Evolutionary conservation across 345 rosid species (phyloP), one percentile per base, ranked within the genome.

Genomic region (Gynandropsis gynandra): DNA sequence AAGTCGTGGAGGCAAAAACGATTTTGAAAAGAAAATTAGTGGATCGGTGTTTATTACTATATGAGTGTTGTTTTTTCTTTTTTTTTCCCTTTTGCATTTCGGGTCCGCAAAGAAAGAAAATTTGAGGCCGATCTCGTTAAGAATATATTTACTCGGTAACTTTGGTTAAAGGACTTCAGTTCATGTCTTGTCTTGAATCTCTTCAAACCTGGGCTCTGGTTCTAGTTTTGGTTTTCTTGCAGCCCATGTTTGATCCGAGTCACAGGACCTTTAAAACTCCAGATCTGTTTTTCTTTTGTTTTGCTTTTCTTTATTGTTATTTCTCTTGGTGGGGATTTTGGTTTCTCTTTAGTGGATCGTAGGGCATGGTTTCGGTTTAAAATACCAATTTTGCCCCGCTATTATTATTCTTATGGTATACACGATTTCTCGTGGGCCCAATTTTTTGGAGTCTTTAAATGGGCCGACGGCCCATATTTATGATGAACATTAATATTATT

Each of bases 171-270:
- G 8, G 13, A 16, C 18, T n/a, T 57, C 39, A 13, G 16, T 9
- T 40, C 32, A 48, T 6, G 18, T 50, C 34, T 37, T 10, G 40
- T 31, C 34, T 33, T 24, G 36, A 36, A 45, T 11, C 24, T 19
- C 15, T 37, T 10, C 8, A 37, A 18, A 31, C 38, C 42, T 63
- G 60, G 42, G 67, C 58, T 62, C 47, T 46, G n/a, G 41, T 54
- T 62, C 54, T 46, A 44, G 32, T 1, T 54, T 62, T n/a, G n/a
- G n/a, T n/a, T n/a, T n/a, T n/a, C n/a, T n/a, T 17, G 18, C 33
- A 62, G 67, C 67, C 61, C 67, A 62, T 46, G 51, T 62, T 62
- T 62, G 58, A 44, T 62, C 59, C 11, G 41, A 36, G 10, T 43
- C 36, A 49, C 8, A 51, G 14, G 34, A 60, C 44, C 33, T 52